A percentile compares a stretch with the other conserved stretches of the same genome.
Conservation (phyloP, 257 asterid genomes). For the Eustoma russellianum region DNA sequence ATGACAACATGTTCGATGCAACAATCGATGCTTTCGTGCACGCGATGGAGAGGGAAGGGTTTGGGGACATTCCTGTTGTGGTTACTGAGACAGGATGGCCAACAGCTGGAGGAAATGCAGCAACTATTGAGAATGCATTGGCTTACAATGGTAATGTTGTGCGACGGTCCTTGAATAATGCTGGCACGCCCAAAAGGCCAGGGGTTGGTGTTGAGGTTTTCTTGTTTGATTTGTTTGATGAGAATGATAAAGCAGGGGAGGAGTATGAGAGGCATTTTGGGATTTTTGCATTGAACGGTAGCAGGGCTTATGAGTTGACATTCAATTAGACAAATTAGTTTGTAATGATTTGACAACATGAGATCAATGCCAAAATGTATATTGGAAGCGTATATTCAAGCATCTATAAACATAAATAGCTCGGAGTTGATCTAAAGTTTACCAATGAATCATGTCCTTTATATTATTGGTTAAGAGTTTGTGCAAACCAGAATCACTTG, state of each 20-base stretch:
- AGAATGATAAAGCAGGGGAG: conserved; percentile 47
- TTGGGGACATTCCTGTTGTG: conserved; percentile 41
- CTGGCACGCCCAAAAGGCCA: conserved; percentile 70
- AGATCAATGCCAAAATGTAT: too few species aligned
- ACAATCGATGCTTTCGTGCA: conserved; percentile 53
- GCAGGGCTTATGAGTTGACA: conserved; percentile 41
- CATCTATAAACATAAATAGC: too few species aligned
- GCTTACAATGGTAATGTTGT: conserved; percentile 49
- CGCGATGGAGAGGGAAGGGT: conserved; percentile 75
- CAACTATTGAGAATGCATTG: conserved; percentile 42
- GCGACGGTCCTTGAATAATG: conserved; percentile 33
- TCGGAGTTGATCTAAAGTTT: too few species aligned
- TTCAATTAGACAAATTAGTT: conserved; percentile 9
- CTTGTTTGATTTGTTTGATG: conserved; percentile 72
- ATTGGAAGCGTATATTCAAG: too few species aligned
- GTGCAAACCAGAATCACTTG: too few species aligned
- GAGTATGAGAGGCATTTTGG: conserved; percentile 63
- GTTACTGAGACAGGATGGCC: conserved; percentile 90
- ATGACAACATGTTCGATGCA: conserved; percentile 54
- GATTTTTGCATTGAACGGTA: conserved; percentile 47
- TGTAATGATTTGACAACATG: too few species aligned
- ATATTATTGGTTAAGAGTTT: too few species aligned
- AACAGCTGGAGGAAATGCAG: conserved; percentile 41
- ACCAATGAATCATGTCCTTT: too few species aligned
- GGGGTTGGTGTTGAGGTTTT: conserved; percentile 57